Evolutionary conservation across 2,329 filamentous ascomycete genomes (phyloP), one percentile per base, ranked within the genome.

Genomic region (Thelonectria olida): DNA sequence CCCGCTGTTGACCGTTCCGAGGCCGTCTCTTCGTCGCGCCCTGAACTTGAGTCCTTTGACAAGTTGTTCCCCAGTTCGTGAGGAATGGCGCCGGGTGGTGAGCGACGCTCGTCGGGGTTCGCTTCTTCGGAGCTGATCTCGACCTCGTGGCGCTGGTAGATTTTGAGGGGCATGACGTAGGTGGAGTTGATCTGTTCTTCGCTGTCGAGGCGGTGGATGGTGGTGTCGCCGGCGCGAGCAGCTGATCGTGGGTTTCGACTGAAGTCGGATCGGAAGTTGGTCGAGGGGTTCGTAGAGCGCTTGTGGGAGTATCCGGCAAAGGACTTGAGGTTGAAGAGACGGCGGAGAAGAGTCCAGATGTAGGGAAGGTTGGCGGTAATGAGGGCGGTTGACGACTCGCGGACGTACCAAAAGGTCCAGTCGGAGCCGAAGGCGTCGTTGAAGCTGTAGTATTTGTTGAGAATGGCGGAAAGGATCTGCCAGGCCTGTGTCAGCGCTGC

Each of bases 391-490:
- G 78, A 79, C 1, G 78, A 79, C 59, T 81, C 79, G 48, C 79
- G 77, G 58, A 80, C 74, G 64, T 81, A 81, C 79, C 79, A 81
- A 57, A 75, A 77, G 0, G 76, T 77, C 78, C 78, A 81, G 44
- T 72, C 69, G 6, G 66, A 68, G 17, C 75, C 77, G 36, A 74
- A 80, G 2, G 78, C 76, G 48, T 79, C 69, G 47, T 64, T 74
- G 58, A 81, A 79, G 48, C 75, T 79, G 67, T 80, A 80, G 59
- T 74, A 78, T 57, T 80, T 80, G 69, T 78, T 76, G 31, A 88
- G 77, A 23, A 81, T 74, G 15, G 83, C 82, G 3, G 78, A 82
- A 20, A 82, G 73, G 23, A 88, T 84, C 79, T 82, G 47, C 0
- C 12, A 4, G 23, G 49, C 20, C 19, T 10, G 22, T 48, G 57